Evolutionary conservation across 1,139 yeast species (phyloP).

Genomic region (Taphrina flavorubra): DNA sequence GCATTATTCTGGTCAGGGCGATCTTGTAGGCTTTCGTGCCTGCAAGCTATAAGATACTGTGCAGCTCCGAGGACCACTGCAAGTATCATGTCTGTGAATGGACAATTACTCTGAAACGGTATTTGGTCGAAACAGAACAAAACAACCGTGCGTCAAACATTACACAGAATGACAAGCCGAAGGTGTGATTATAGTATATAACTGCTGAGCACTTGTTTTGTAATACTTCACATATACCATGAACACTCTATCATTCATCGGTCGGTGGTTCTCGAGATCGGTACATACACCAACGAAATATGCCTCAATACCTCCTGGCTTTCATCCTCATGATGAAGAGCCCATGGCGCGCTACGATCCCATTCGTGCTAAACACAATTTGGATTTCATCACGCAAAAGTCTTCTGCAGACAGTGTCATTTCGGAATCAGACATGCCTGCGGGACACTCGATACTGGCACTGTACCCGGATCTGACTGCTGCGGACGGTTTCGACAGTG

Average conservation of each 20-base stretch:
- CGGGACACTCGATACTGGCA: constrained; percentile 5
- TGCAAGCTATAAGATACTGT: too few relatives aligned
- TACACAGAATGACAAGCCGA: too few relatives aligned
- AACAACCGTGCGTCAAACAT: too few relatives aligned
- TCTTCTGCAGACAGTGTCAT: neutral
- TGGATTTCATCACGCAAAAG: neutral
- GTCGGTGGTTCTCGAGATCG: constrained; percentile 5
- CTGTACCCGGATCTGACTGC: constrained; percentile 22
- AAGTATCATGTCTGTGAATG: too few relatives aligned
- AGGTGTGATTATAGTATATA: too few relatives aligned
- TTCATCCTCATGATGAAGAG: constrained; percentile 9
- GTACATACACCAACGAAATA: neutral
- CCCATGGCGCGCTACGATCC: constrained; percentile 8
- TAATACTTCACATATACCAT: neutral
- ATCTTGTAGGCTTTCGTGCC: too few relatives aligned
- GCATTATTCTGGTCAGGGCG: too few relatives aligned
- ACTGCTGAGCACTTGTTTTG: too few relatives aligned
- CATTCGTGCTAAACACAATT: neutral
- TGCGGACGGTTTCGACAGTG: constrained; percentile 3
- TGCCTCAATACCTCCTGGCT: constrained; percentile 1
- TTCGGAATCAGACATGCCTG: constrained; percentile 15
- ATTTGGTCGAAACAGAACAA: too few relatives aligned
- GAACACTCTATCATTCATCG: neutral
- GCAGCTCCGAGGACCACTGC: too few relatives aligned
- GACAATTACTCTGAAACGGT: too few relatives aligned